Evolutionary conservation across 179 eudicot species (phyloP), one percentile per base, ranked within the genome.

Genomic region (Drosera spatulata): DNA sequence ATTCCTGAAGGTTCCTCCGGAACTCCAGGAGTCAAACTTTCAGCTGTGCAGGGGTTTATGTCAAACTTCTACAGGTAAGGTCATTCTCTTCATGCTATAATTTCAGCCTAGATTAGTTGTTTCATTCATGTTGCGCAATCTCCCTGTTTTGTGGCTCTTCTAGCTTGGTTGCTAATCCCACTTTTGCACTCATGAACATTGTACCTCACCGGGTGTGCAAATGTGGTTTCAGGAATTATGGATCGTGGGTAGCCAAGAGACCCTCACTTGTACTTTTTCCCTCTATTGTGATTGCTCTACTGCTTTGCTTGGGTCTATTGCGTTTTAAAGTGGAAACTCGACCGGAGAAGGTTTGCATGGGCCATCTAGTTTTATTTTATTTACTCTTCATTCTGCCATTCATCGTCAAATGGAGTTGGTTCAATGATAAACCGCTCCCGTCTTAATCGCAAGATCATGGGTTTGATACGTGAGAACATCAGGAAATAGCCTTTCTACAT

Each of bases 321-420:
- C 99, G 88, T 46, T 85, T 94, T 59, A 68, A 77, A 77, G 97
- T 94, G 33, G 99, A 94, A 82, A 94, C 99, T 66, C 82, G 87
- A 59, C 99, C 99, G 60, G 97, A 87, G 73, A 94, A 94, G 99
- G 99, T 94, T 14, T 49, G 52, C 11, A 7, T 3, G 10, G 10
- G 11, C 12, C 11, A 3, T 10, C n/a, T 7, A 6, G 52, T 4
- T n/a, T n/a, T 10, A 49, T 49, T 49, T 49, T 4, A 10, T 49
- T 49, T 45, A 12, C 11, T 49, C 12, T 49, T 49, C 4, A 10
- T 49, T 49, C 4, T 14, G 4, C n/a, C n/a, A n/a, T n/a, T n/a
- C n/a, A n/a, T n/a, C n/a, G n/a, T n/a, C n/a, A n/a, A n/a, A n/a
- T n/a, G n/a, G n/a, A n/a, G n/a, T n/a, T n/a, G n/a, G n/a, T n/a